A percentile compares a stretch with the other conserved stretches of the same genome.
phyloP scores from a whole-genome alignment of 208 protist species.

The Trichomonas vaginalis region DNA sequence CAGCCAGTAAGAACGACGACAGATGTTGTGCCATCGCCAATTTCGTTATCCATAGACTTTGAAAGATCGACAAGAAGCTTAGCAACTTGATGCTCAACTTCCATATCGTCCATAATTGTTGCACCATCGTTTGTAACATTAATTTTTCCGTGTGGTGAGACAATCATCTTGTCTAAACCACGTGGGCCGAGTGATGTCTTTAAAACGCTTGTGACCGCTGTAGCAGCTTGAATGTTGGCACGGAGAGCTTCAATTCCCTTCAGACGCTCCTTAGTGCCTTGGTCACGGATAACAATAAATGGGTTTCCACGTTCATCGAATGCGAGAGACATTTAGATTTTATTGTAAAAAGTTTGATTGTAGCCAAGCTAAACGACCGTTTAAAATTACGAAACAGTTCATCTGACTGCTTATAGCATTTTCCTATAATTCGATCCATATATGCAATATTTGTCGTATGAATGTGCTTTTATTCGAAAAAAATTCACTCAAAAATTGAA shows the following conservation, averaged over 20 bases:
- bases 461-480: too few species aligned
- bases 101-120: slow-evolving; percentile 58
- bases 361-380: neutral
- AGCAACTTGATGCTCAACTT: slow-evolving; percentile 94
- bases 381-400: neutral
- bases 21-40: slow-evolving; percentile 99
- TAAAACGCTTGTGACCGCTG: neutral
- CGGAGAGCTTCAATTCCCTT: slow-evolving; percentile 11
- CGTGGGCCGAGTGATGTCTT: slow-evolving; percentile 48
- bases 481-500: too few species aligned
- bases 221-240: neutral
- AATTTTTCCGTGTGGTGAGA: slow-evolving; percentile 88
- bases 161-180: slow-evolving; percentile 73
- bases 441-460: too few species aligned
- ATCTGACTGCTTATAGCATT: neutral
- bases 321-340: neutral
- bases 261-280: slow-evolving; percentile 5
- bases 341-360: neutral
- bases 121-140: slow-evolving; percentile 98
- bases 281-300: slow-evolving; percentile 18
- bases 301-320: slow-evolving; percentile 15
- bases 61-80: slow-evolving; percentile 97
- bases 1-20: slow-evolving; percentile 90
- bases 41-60: slow-evolving; percentile 98
- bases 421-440: too few species aligned